A percentile compares a stretch with the other conserved stretches of the same genome.
phyloP scores from a whole-genome alignment of 2,329 filamentous ascomycete species.

The Capronia americana region DNA sequence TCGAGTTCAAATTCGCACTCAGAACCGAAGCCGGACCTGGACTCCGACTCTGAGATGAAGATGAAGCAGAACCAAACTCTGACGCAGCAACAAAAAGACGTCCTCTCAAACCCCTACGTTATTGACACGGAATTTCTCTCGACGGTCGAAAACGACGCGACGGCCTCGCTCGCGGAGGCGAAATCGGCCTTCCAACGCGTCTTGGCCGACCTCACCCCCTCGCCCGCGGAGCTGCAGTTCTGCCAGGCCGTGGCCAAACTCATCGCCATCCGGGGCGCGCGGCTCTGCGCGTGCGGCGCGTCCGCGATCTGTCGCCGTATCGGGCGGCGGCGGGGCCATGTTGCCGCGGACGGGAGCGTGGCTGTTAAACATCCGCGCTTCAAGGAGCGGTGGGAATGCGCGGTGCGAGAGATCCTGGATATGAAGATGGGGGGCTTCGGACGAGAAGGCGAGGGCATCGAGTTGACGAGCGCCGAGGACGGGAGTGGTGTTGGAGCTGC shows the following conservation, averaged over 20 bases:
- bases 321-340: slow-evolving; percentile 82
- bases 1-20: too few species aligned
- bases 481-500: slow-evolving; percentile 51
- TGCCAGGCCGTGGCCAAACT: slow-evolving; percentile 87
- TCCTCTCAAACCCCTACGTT: slow-evolving; percentile 83
- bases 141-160: slow-evolving; percentile 31
- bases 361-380: slow-evolving; percentile 52
- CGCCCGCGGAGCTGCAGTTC: slow-evolving; percentile 19
- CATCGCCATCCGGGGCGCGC: slow-evolving; percentile 91
- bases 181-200: background rate
- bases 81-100: slow-evolving; percentile 43
- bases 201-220: slow-evolving; percentile 7
- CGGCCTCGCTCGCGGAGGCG: slow-evolving; percentile 7
- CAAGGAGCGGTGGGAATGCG: slow-evolving; percentile 49
- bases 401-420: slow-evolving; percentile 48
- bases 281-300: slow-evolving; percentile 91
- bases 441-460: slow-evolving; percentile 40
- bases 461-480: slow-evolving; percentile 50
- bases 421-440: slow-evolving; percentile 38
- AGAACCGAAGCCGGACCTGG: slow-evolving; percentile 67
- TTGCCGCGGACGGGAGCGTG: slow-evolving; percentile 72
- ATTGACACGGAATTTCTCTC: slow-evolving; percentile 73
- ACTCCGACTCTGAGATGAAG: background rate
- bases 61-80: too few species aligned
- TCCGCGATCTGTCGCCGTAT: slow-evolving; percentile 98